Percentiles rank a stretch among this genome's conserved stretches.
Evolutionary conservation across 345 rosid species (phyloP).

Genomic region (Carallia pectinifolia): DNA sequence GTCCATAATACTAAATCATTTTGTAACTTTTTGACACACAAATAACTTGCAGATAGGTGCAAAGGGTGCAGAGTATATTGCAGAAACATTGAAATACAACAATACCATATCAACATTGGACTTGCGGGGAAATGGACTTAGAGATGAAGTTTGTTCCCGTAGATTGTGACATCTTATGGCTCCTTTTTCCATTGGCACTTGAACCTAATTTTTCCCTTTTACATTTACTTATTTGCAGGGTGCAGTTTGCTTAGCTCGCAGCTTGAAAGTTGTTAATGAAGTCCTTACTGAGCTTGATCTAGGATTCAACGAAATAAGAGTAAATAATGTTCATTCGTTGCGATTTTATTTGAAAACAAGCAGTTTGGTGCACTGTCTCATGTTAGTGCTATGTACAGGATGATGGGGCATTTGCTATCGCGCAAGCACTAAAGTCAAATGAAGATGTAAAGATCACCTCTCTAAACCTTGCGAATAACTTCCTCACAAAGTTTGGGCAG

Average conservation of each 20-base stretch:
- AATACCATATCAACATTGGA: slow-evolving; percentile 75
- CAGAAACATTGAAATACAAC: slow-evolving; percentile 87
- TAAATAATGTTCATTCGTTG: slow-evolving; percentile 20
- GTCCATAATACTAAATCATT: neutral
- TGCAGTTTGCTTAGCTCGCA: slow-evolving; percentile 73
- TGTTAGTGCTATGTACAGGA: slow-evolving; percentile 45
- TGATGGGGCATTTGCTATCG: slow-evolving; percentile 94
- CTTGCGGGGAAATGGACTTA: slow-evolving; percentile 91
- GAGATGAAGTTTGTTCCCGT: slow-evolving; percentile 64
- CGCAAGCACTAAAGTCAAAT: slow-evolving; percentile 90
- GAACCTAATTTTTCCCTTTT: neutral
- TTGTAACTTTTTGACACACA: slow-evolving; percentile 9
- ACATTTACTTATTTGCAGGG: slow-evolving; percentile 52
- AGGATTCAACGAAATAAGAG: slow-evolving; percentile 94
- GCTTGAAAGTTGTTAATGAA: slow-evolving; percentile 97
- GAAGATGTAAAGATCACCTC: slow-evolving; percentile 83
- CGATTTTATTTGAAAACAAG: slow-evolving; percentile 1
- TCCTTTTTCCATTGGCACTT: neutral
- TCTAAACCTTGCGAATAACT: slow-evolving; percentile 77
- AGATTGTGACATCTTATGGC: slow-evolving; percentile 11
- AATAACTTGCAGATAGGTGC: slow-evolving; percentile 69
- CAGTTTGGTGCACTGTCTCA: slow-evolving; percentile 9
- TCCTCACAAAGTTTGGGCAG: slow-evolving; percentile 96
- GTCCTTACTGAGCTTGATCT: slow-evolving; percentile 77
- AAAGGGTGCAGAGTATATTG: slow-evolving; percentile 77